A percentile compares a stretch with the other conserved stretches of the same genome.
Conservation (phyloP, 129 eudicot genomes). For the Centrapalus pauciflorus region DNA sequence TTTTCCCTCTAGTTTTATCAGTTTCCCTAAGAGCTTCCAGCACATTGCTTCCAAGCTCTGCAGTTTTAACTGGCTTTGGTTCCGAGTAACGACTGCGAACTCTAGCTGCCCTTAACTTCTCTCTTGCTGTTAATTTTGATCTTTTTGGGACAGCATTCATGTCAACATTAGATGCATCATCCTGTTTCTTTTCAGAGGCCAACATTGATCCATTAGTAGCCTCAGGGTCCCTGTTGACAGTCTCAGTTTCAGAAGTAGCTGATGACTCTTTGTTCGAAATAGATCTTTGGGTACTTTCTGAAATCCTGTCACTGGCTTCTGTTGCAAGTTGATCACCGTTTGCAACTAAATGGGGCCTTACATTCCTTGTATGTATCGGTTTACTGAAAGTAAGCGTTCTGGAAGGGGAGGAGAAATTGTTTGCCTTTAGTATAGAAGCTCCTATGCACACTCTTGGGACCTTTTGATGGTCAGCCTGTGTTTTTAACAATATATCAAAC, state of each 20-base stretch:
- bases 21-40: slow-evolving; percentile 65
- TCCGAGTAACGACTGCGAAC: slow-evolving; percentile 69
- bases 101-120: slow-evolving; percentile 86
- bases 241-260: slow-evolving; percentile 17
- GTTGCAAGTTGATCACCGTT: slow-evolving; percentile 51
- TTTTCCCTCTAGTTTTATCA: slow-evolving; percentile 58
- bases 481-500: background rate
- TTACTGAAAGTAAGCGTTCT: slow-evolving; percentile 19
- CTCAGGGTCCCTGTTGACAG: background rate
- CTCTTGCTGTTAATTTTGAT: slow-evolving; percentile 79
- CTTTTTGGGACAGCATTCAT: slow-evolving; percentile 38
- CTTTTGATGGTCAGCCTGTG: slow-evolving; percentile 47
- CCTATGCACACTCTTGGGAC: slow-evolving; percentile 26
- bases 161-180: slow-evolving; percentile 2
- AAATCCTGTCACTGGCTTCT: slow-evolving; percentile 40
- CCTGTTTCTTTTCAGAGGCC: slow-evolving; percentile 29
- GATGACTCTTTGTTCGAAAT: slow-evolving; percentile 22
- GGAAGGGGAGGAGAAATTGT: slow-evolving; percentile 21
- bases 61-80: slow-evolving; percentile 42
- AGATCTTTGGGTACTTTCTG: slow-evolving; percentile 32
- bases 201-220: slow-evolving; percentile 18
- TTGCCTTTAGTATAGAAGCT: slow-evolving; percentile 31
- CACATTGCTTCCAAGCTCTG: slow-evolving; percentile 64
- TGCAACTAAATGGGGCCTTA: slow-evolving; percentile 39
- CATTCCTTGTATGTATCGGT: slow-evolving; percentile 16